Base-by-base conservation (phyloP, 345 rosid genomes). In the Citrus glauca region DNA sequence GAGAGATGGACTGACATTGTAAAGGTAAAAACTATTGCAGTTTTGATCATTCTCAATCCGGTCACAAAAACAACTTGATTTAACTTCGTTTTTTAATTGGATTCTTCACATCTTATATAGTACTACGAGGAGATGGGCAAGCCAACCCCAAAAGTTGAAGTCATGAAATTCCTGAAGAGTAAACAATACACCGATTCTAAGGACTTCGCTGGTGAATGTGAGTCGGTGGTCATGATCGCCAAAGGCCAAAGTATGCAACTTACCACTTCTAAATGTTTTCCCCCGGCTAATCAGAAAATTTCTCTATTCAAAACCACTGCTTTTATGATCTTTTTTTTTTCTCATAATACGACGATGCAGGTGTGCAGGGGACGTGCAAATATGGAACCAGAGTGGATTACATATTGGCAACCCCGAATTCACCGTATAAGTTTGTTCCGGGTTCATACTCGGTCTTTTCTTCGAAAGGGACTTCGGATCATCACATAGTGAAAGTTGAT, bases 321-420 rank as follows among this genome's bases (percentile, higher is more conserved):
- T 63, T 59, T 7, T 10, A 0, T 9, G 2, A 19, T 6, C 10
- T 0, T 4, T 0, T 16, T 7, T 13, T 42, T 11, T 37, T 0
- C 0, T 0, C 1, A 45, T 13, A 45, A 45, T 45, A 11, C 50
- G 1, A 9, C 42, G 22, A 42, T 71, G 81, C 85, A 95, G 98
- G 93, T 68, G 98, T 95, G 61, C 99, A 95, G 76, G 99, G 99
- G 72, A 95, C 99, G 1, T 95, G 99, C 88, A 95, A 91, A 86
- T 95, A 95, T 69, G 98, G 99, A 28, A 95, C 99, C 42, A 84
- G 99, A 56, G 91, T 95, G 38, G 98, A 95, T 81, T 93, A 95
- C 88, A 80, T 93, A 80, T 55, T 95, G 66, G 90, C 96, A n/a
- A 93, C 99, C 7, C 87, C 94, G 6, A 82, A 89, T 75, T 91